Percentiles rank a stretch among this genome's conserved stretches.
Evolutionary conservation across 2,329 filamentous ascomycete genomes (phyloP).

Genomic region (Hymenoscyphus infarciens): DNA sequence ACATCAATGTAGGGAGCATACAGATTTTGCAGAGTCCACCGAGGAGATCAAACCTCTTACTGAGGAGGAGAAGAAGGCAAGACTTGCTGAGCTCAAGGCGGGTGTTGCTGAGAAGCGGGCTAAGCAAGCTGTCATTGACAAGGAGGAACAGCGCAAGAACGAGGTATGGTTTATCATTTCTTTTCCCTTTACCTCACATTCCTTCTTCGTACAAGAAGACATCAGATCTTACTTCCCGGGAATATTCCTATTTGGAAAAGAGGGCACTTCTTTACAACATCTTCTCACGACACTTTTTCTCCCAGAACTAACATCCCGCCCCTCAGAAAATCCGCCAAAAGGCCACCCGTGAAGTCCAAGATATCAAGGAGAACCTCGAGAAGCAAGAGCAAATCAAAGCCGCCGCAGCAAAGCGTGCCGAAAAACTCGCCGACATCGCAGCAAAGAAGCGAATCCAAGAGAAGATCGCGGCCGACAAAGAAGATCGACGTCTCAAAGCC

Average conservation of each 20-base stretch:
- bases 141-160: constrained; percentile 78
- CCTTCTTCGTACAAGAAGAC: background rate
- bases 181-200: background rate
- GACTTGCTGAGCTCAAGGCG: constrained; percentile 68
- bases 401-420: constrained; percentile 77
- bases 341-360: constrained; percentile 82
- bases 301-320: constrained; percentile 4
- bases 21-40: constrained; percentile 87
- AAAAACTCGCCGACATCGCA: constrained; percentile 81
- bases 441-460: constrained; percentile 88
- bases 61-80: constrained; percentile 84
- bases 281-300: background rate
- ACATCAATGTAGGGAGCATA: constrained; percentile 61
- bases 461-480: constrained; percentile 93
- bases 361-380: constrained; percentile 82
- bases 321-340: constrained; percentile 72
- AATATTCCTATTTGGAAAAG: background rate
- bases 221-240: background rate
- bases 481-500: constrained; percentile 78
- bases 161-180: constrained; percentile 53
- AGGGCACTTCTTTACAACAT: background rate
- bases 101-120: constrained; percentile 71
- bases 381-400: constrained; percentile 92
- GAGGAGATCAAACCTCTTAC: constrained; percentile 89
- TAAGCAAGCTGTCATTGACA: constrained; percentile 65